Evolutionary conservation across 2,329 filamentous ascomycete species (phyloP).

Genomic region (Alternaria sp.): DNA sequence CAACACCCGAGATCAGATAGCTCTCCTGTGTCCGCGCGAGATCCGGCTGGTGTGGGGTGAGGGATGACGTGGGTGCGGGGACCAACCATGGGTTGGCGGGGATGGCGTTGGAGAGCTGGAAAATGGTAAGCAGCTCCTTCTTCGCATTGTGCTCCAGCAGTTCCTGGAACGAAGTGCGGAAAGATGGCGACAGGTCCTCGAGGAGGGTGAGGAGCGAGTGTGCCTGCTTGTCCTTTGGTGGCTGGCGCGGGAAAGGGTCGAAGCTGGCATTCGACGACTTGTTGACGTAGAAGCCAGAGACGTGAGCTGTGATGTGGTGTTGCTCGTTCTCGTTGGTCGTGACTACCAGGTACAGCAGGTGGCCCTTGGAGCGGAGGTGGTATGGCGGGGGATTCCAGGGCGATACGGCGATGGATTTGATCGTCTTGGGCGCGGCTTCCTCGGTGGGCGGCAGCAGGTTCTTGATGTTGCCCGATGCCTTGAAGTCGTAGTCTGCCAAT

Average conservation of each 20-base stretch:
- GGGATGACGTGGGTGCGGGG: slow-evolving; percentile 67
- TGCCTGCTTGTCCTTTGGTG: slow-evolving; percentile 77
- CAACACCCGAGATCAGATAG: slow-evolving; percentile 85
- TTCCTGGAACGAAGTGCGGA: slow-evolving; percentile 74
- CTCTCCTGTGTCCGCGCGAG: slow-evolving; percentile 90
- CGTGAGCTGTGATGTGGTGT: slow-evolving; percentile 89
- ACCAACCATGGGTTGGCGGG: slow-evolving; percentile 93
- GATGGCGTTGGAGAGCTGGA: slow-evolving; percentile 94
- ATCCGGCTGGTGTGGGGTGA: slow-evolving; percentile 78
- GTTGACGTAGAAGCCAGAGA: slow-evolving; percentile 96
- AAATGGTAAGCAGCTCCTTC: slow-evolving; percentile 87
- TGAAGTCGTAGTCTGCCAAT: slow-evolving; percentile 77
- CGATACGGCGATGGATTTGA: slow-evolving; percentile 87
- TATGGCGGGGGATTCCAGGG: slow-evolving; percentile 97
- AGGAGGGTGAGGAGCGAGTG: slow-evolving; percentile 89
- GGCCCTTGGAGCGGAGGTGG: slow-evolving; percentile 86
- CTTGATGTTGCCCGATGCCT: slow-evolving; percentile 69
- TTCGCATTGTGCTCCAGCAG: slow-evolving; percentile 84
- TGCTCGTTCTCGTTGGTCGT: slow-evolving; percentile 95
- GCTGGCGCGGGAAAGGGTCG: slow-evolving; percentile 80
- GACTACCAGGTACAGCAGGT: slow-evolving; percentile 86
- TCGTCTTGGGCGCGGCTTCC: slow-evolving; percentile 79
- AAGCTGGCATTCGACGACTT: slow-evolving; percentile 96
- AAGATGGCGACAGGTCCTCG: slow-evolving; percentile 80
- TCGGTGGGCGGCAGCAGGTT: slow-evolving; percentile 72